Evolutionary conservation across 1,139 yeast genomes (phyloP), one percentile per base, ranked within the genome.

Genomic region (Hanseniaspora uvarum): DNA sequence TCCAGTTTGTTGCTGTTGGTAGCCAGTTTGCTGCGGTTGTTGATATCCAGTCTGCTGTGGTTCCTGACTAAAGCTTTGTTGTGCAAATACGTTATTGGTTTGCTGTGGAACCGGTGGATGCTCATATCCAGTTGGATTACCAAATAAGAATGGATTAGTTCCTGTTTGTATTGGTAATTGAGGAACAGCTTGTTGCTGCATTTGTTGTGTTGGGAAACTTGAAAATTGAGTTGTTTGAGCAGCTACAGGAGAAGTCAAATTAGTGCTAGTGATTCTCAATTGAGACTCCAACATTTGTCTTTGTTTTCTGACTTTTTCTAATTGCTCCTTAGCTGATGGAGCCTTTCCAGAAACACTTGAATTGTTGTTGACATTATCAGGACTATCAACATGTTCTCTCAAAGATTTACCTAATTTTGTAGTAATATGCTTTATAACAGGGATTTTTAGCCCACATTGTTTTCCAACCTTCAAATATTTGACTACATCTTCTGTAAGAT

Each of bases 351-450:
- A 28, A 3, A 43, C 18, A 39, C 56, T 53, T 23, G 52, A 48
- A 24, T 26, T 49, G 24, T 46, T 51, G 37, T 46, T 38, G 16
- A 46, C 34, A 31, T 40, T 47, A 36, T 56, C 43, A 46, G 48
- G 40, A 55, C 59, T 95, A 63, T 81, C 77, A 62, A 92, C 72
- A 67, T 92, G 94, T 61, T 89, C 96, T 64, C 87, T 94, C 56
- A 92, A 75, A 14, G 94, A 83, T 41, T 82, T 76, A 8, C 95
- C 85, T 61, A 92, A 75, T 28, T 95, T 94, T 1, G 96, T 89
- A 14, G 97, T 97, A 0, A 97, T 96, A 68, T 92, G 98, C 66
- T 87, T 87, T 58, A 92, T 89, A 14, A 95, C 89, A 28, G 98
- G 98, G 31, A 92, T 95, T 64, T 85, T 88, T 58, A 92, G 72